Percentiles rank a stretch among this genome's conserved stretches.
These are phyloP conservation scores for Dimocarpus longan DNA, from an alignment of 345 rosid genomes.

Conservation along the genomic window DNA sequence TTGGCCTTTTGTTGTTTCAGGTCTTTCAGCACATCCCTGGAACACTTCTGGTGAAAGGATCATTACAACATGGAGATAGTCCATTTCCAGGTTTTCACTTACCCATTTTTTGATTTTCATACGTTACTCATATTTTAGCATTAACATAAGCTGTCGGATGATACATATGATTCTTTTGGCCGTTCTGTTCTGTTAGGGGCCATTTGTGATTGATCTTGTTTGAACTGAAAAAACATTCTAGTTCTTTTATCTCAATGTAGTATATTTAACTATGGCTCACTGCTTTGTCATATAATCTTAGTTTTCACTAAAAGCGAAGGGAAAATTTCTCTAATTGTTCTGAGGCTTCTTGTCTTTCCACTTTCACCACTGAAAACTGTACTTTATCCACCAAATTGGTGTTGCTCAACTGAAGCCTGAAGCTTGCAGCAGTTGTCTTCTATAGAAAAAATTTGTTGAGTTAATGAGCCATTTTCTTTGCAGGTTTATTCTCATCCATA, in stretches of 20 bases:
- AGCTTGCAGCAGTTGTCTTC: background rate
- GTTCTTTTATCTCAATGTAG: background rate
- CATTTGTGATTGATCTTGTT: background rate
- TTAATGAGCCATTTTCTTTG: conserved; percentile 15
- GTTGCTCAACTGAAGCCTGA: background rate
- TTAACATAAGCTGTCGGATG: background rate
- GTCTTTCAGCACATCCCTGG: conserved; percentile 89
- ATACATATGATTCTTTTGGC: background rate
- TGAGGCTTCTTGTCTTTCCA: background rate
- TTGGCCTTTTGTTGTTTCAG: conserved; percentile 32
- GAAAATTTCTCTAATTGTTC: background rate
- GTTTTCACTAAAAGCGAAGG: background rate
- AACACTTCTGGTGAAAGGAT: conserved; percentile 77
- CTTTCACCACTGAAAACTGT: background rate
- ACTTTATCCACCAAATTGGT: background rate
- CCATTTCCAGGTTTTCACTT: conserved; percentile 52
- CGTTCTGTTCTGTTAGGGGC: background rate
- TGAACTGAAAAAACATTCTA: background rate
- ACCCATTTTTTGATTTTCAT: background rate
- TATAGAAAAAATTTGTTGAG: background rate
- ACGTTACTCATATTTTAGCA: background rate
- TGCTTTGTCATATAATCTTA: background rate
- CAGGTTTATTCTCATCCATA: conserved; percentile 61
- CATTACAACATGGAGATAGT: conserved; percentile 55
- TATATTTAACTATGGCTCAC: background rate